Evolutionary conservation across 2,329 filamentous ascomycete genomes (phyloP).

Genomic region (Aspergillus alliaceus): DNA sequence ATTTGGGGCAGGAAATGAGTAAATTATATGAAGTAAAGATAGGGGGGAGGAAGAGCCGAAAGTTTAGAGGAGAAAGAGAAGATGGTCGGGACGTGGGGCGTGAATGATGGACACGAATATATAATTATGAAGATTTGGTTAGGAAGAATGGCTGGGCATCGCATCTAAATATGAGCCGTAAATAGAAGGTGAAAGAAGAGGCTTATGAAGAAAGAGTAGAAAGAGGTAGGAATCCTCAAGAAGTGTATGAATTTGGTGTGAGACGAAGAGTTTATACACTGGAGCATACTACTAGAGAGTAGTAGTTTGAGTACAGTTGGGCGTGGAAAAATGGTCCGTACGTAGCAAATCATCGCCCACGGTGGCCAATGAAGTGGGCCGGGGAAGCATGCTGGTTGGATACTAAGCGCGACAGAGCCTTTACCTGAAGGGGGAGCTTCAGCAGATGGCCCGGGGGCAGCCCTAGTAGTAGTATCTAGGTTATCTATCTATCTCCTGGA

Average conservation of each 20-base stretch:
- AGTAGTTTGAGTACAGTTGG: not conserved
- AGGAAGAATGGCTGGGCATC: not conserved
- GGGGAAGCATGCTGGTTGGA: not conserved
- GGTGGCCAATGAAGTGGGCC: slow-evolving; percentile 7
- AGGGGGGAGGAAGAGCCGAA: not conserved
- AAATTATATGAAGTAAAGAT: not conserved
- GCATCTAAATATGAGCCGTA: not conserved
- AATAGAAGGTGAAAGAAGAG: not conserved
- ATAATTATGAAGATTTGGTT: not conserved
- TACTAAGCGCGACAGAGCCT: slow-evolving; percentile 15
- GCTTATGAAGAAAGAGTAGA: not conserved
- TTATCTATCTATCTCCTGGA: no score
- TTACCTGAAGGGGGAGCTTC: slow-evolving; percentile 38
- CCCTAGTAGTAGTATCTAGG: no score
- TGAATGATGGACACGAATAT: not conserved
- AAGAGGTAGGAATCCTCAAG: not conserved
- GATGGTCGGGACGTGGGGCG: not conserved
- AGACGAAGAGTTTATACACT: slow-evolving; percentile 12
- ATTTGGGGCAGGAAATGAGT: not conserved
- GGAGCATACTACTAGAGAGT: not conserved
- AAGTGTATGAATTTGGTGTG: not conserved
- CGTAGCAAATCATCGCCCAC: slow-evolving; percentile 9
- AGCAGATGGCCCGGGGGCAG: slow-evolving; percentile 26
- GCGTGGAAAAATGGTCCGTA: no score
- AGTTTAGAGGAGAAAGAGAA: not conserved